phyloP scores from a whole-genome alignment of 176 grass and related monocot genomes.

The Bromus sterilis region DNA sequence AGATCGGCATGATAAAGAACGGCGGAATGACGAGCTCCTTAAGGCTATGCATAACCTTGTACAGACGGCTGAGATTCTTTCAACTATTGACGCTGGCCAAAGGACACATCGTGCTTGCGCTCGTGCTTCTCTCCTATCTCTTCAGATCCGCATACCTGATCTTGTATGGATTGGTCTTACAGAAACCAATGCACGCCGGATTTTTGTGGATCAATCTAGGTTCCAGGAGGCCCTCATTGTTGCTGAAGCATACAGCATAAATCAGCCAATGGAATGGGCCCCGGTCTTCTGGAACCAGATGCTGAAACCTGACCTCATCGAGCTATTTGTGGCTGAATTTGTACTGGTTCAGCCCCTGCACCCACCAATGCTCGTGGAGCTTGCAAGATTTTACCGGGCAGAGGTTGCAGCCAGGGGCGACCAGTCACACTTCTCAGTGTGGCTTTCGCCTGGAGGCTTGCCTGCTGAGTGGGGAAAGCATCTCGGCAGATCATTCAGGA shows the following conservation, averaged over 20 bases:
- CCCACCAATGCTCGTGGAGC: constrained; percentile 69
- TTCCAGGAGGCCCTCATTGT: constrained; percentile 96
- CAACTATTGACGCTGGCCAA: constrained; percentile 82
- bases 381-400: constrained; percentile 83
- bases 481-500: constrained; percentile 83
- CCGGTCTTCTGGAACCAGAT: constrained; percentile 89
- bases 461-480: constrained; percentile 94
- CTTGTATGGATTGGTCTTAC: constrained; percentile 77
- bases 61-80: constrained; percentile 76
- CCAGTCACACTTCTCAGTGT: constrained; percentile 82
- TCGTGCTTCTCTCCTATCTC: constrained; percentile 71
- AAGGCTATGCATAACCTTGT: constrained; percentile 84
- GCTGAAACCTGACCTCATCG: constrained; percentile 83
- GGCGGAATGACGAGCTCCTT: constrained; percentile 66
- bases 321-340: constrained; percentile 84
- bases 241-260: constrained; percentile 83
- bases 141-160: constrained; percentile 92
- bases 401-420: constrained; percentile 92
- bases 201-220: constrained; percentile 81
- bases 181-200: constrained; percentile 63
- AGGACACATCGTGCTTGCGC: constrained; percentile 76
- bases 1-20: constrained; percentile 57
- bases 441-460: constrained; percentile 90
- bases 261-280: constrained; percentile 86
- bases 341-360: constrained; percentile 76